A percentile compares a stretch with the other conserved stretches of the same genome.
These are phyloP conservation scores for Oxyria digyna DNA, from an alignment of 148 eudicot species.

Conservation along the genomic window DNA sequence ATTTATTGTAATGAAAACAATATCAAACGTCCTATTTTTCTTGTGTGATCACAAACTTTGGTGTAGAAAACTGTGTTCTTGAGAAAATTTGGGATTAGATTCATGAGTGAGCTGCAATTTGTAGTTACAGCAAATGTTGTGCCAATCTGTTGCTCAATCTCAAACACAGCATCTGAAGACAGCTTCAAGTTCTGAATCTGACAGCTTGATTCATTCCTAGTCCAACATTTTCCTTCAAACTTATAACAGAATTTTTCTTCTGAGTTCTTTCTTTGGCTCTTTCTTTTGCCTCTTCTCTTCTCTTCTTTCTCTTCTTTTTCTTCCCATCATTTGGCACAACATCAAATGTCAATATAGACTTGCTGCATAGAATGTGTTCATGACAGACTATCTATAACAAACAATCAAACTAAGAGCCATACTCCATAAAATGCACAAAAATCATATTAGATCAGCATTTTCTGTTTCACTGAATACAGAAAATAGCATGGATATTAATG, in stretches of 20 bases:
- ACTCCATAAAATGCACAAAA: neutral
- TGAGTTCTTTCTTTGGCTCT: conserved; percentile 27
- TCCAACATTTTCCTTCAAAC: neutral
- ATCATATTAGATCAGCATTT: too few relatives aligned
- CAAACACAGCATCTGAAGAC: neutral
- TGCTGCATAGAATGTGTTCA: conserved; percentile 70
- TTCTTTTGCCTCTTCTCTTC: conserved; percentile 44
- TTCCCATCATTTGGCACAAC: neutral
- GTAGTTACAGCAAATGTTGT: neutral
- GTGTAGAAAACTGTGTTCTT: neutral
- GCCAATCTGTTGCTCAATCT: neutral
- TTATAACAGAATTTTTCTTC: neutral
- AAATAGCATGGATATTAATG: neutral
- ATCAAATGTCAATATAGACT: conserved; percentile 70
- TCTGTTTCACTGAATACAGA: too few relatives aligned
- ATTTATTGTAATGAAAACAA: neutral
- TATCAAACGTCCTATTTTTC: neutral
- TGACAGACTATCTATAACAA: neutral
- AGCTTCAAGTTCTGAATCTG: neutral
- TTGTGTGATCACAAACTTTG: too few relatives aligned
- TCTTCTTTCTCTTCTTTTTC: conserved; percentile 18
- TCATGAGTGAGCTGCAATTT: conserved; percentile 13
- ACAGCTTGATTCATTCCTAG: neutral
- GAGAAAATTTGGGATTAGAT: neutral
- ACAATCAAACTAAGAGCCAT: neutral